Evolutionary conservation across 805 yeast species (phyloP).

Genomic region (Lachancea cidri): DNA sequence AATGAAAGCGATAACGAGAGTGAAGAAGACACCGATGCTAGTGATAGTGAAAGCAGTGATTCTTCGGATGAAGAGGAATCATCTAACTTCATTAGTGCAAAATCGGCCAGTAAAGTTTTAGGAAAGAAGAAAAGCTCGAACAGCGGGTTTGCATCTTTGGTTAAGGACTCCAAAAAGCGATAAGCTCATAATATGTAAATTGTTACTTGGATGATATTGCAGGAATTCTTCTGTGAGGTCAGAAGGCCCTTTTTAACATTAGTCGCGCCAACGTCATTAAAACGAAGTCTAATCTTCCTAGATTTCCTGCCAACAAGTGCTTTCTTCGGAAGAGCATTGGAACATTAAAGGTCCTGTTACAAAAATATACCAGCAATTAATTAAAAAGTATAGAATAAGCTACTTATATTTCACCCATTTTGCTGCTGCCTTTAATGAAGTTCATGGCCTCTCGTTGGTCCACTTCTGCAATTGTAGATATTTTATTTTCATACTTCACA

Average conservation of each 20-base stretch:
- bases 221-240: too few species aligned
- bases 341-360: too few species aligned
- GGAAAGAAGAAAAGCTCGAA: conserved; percentile 35
- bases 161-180: conserved; percentile 41
- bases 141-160: conserved; percentile 44
- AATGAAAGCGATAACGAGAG: conserved; percentile 18
- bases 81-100: conserved; percentile 38
- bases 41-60: conserved; percentile 18
- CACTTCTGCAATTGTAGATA: conserved; percentile 71
- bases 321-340: too few species aligned
- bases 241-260: too few species aligned
- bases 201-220: too few species aligned
- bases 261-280: too few species aligned
- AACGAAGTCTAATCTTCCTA: too few species aligned
- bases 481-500: conserved; percentile 76
- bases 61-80: conserved; percentile 26
- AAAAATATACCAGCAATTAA: neutral
- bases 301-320: too few species aligned
- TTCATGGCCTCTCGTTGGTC: conserved; percentile 66
- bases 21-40: conserved; percentile 25
- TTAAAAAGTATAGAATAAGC: neutral
- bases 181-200: conserved; percentile 3
- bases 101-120: conserved; percentile 39
- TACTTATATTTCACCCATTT: conserved; percentile 23
- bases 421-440: conserved; percentile 64